These are phyloP conservation scores for Acrocalymma vagum DNA, from an alignment of 2,329 filamentous ascomycete species.

Conservation along the genomic window DNA sequence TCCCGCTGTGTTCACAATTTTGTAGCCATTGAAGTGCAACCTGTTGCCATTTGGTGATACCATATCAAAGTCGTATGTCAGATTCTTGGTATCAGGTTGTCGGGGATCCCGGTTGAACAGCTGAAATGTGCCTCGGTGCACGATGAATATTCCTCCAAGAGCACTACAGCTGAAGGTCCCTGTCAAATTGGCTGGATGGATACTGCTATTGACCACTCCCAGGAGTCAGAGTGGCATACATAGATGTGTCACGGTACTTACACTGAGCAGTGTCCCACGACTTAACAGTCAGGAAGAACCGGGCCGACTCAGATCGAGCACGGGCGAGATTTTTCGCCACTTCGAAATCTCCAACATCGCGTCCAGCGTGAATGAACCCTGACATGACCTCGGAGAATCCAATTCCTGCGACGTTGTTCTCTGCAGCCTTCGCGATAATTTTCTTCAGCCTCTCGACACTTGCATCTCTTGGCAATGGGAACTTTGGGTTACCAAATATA, in stretches of 20 bases:
- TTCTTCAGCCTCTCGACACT: slow-evolving; percentile 54
- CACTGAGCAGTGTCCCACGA: too few species aligned
- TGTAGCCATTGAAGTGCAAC: slow-evolving; percentile 69
- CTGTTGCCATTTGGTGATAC: slow-evolving; percentile 60
- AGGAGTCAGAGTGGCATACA: too few species aligned
- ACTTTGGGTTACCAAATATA: too few species aligned
- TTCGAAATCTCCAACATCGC: slow-evolving; percentile 62
- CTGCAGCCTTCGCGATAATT: slow-evolving; percentile 6
- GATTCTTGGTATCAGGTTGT: slow-evolving; percentile 66
- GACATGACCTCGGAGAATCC: slow-evolving; percentile 71
- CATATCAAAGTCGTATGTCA: slow-evolving; percentile 71
- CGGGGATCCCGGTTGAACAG: too few species aligned
- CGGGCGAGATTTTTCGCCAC: slow-evolving; percentile 34
- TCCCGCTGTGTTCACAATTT: slow-evolving; percentile 67
- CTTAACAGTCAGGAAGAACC: slow-evolving; percentile 29
- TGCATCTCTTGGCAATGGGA: too few species aligned
- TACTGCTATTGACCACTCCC: too few species aligned
- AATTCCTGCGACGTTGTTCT: not conserved
- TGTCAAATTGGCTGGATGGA: too few species aligned
- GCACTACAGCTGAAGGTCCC: slow-evolving; percentile 65
- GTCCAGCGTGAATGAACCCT: slow-evolving; percentile 61
- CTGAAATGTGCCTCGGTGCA: too few species aligned
- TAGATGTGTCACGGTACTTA: too few species aligned
- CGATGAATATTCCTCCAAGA: slow-evolving; percentile 59
- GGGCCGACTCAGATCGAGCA: slow-evolving; percentile 11